Evolutionary conservation across 768 basidiomycete genomes (phyloP).

Genomic region (Pulveroboletus sp.): DNA sequence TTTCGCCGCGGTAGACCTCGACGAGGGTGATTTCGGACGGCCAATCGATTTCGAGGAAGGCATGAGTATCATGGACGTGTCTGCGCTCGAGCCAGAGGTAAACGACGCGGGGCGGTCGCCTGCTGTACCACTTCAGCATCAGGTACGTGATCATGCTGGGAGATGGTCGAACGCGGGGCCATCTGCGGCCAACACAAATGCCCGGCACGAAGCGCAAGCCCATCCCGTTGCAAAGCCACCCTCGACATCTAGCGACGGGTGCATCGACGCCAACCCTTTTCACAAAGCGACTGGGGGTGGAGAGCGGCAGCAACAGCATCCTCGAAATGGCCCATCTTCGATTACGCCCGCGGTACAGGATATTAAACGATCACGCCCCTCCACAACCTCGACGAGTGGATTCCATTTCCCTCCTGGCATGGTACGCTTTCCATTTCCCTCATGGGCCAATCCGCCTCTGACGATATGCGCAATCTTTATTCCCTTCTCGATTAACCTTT

Average conservation of each 20-base stretch:
- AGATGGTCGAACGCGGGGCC: neutral
- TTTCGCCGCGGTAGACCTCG: conserved; percentile 53
- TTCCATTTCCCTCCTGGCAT: conserved; percentile 47
- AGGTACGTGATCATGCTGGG: conserved; percentile 3
- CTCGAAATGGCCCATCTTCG: neutral
- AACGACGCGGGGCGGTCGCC: neutral
- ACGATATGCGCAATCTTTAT: conserved; percentile 2
- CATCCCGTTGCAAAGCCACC: neutral
- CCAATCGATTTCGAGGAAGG: conserved; percentile 42
- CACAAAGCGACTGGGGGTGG: neutral
- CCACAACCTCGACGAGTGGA: conserved; percentile 39
- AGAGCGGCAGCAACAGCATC: neutral
- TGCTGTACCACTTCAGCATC: neutral
- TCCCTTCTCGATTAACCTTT: neutral
- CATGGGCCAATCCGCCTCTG: neutral
- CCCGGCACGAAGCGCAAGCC: neutral
- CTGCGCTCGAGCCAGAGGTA: neutral
- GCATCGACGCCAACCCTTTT: neutral
- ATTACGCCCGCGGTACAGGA: neutral
- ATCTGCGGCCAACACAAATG: neutral
- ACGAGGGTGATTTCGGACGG: conserved; percentile 38
- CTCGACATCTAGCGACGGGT: neutral
- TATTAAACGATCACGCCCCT: neutral
- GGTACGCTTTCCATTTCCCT: conserved; percentile 30
- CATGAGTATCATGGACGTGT: conserved; percentile 8